Evolutionary conservation across 768 basidiomycete species (phyloP), one percentile per base, ranked within the genome.

Genomic region (Terana coerulea): DNA sequence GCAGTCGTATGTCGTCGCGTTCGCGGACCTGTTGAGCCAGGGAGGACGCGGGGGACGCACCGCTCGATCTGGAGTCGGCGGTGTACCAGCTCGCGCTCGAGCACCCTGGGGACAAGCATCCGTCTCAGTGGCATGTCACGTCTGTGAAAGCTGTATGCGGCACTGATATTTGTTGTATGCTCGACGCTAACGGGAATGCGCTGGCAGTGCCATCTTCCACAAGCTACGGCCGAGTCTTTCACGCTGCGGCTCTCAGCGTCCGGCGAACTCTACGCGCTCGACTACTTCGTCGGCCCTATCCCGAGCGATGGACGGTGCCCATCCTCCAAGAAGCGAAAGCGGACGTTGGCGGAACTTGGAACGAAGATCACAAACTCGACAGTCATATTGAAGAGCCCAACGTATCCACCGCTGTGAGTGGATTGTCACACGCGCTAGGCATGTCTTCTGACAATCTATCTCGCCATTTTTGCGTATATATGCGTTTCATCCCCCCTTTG

Each of bases 251-350:
- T 79, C 48, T 63, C 69, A 52, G 56, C 61, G 14, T 72, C 67
- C 22, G 68, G 72, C 39, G 64, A 65, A 48, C 83, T 85, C n/a
- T 81, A 79, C 63, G 78, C 83, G 39, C 61, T 91, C 47, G 84
- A 89, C 62, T 86, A 90, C 63, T 88, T 86, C 59, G 71, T 90
- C 21, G 75, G 75, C 30, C 81, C 88, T 28, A 72, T 81, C 36
- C 79, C 85, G n/a, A 80, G 77, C 61, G 76, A 86, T 61, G 88
- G 86, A 51, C 67, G 79, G 33, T 92, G 90, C 63, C 80, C 79
- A 5, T 61, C 64, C 15, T 49, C 61, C 22, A 28, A 57, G 48
- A 37, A 55, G 15, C 52, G 17, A 29, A 36, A 34, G 31, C 19
- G 45, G 15, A 56, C 45, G 37, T 15, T 48, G 68, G 7, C 57